Base-by-base conservation (phyloP, 192 early-diverging fungal genomes). In the Helicostylum pulchrum region DNA sequence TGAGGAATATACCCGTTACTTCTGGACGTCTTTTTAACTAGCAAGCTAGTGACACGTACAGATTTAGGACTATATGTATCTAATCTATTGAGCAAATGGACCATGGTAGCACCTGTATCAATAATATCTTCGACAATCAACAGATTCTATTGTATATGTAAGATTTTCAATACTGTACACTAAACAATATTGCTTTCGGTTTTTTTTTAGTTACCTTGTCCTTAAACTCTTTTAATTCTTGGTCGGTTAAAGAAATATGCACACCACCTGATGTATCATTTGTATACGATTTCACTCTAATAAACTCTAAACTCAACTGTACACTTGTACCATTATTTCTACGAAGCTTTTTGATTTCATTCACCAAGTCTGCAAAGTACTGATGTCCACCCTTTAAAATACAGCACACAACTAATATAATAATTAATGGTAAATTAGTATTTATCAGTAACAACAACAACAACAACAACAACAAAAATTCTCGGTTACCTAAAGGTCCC, bases 61-160 rank as follows among this genome's bases (percentile, higher is more conserved):
- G 88, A 90, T 46, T 83, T 85, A 19, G 90, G 90, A 58, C 88
- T 73, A 66, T 90, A 95, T 70, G 88, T 56, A 60, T 71, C 69
- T 53, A 96, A 75, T 52, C 75, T 77, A 21, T 86, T 71, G 70
- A 94, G 78, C 48, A 96, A 78, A 63, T 83, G 83, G 19, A 90
- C 83, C 93, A 96, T 94, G 50, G 94, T 94, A 56, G 78, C 80
- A 53, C 92, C 93, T 34, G 92, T 93, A 77, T 94, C 94, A 58
- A 96, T 89, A 61, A 96, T 94, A 64, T 96, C 94, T 73, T 96
- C 94, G 21, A 94, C 90, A 66, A 96, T 88, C 57, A 96, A 75
- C 23, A 96, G 78, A 72, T 96, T 89, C 84, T 89, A 65, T 39
- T 39, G 30, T 21, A 49, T 8, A 46, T 31, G 14, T 47, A 45